Conservation (phyloP, 1,139 yeast genomes). For the Meyerozyma carpophila region DNA sequence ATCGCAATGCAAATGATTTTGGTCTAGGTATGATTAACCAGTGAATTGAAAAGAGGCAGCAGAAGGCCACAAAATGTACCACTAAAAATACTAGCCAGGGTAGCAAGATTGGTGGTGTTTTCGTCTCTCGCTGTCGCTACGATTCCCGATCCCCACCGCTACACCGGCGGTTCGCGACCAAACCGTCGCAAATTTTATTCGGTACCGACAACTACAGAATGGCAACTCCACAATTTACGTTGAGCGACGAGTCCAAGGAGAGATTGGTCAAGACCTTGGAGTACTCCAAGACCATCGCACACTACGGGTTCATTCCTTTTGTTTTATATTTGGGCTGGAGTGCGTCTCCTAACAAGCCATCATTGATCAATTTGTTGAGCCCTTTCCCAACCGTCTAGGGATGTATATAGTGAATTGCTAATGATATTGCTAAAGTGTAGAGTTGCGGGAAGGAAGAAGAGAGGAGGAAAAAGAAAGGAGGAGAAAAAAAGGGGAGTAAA, state of each 20-base stretch:
- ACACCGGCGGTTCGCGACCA: too few species aligned
- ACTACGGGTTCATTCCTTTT: constrained; percentile 96
- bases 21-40: not conserved
- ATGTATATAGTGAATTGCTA: constrained; percentile 6
- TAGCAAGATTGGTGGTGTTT: not conserved
- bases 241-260: constrained; percentile 77
- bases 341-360: constrained; percentile 79
- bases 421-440: not conserved
- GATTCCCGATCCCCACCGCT: not conserved
- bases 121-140: not conserved
- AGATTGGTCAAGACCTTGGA: constrained; percentile 80
- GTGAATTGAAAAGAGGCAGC: too few species aligned
- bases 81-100: not conserved
- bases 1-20: not conserved
- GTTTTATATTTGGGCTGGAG: constrained; percentile 92
- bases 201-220: not conserved
- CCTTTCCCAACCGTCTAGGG: constrained; percentile 70
- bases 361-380: constrained; percentile 64
- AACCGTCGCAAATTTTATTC: not conserved
- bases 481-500: too few species aligned
- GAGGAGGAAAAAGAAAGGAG: not conserved
- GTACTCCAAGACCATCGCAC: constrained; percentile 80
- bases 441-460: too few species aligned
- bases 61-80: too few species aligned
- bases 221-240: constrained; percentile 29